Base-by-base conservation (phyloP, 257 asterid genomes). In the Primulina tabacum region DNA sequence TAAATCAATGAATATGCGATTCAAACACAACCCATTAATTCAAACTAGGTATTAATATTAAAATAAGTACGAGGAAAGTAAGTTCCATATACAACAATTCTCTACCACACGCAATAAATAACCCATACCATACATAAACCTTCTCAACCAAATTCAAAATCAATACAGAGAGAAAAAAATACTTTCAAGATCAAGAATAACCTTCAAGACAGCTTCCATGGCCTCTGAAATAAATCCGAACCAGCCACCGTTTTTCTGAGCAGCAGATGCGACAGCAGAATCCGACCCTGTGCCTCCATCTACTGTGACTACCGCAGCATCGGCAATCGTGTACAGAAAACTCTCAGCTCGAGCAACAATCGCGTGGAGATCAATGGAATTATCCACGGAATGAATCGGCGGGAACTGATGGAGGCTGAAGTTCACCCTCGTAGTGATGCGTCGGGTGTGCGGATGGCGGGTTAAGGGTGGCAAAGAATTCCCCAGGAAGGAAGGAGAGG, bases 121-220 rank as follows among this genome's bases (percentile, higher is more conserved):
- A 6, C 24, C 69, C 11, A 69, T 26, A 34, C 17, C 30, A 61
- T 52, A 8, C 28, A 6, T 62, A 61, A 26, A 12, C 11, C 52
- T 32, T 28, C 60, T 47, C 72, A 71, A 60, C 17, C 71, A 16
- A 63, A 34, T 50, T 75, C 70, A 17, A 16, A 12, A 26, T 16
- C 7, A 47, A 34, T 28, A 11, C 62, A 65, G 6, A 29, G 53
- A 9, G 57, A 14, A 53, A 4, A 5, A 3, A 53, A 0, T 20
- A 70, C 14, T 55, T 32, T 24, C 11, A 55, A 60, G 60, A 73
- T 8, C 53, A 38, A 7, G 20, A 35, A 17, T 57, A 69, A 94
- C 99, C 96, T 94, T 94, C 74, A 94, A 77, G 6, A 94, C 98
- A 80, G 87, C 82, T 88, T 94, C 99, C 99, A 94, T 89, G 63